phyloP scores from a whole-genome alignment of 208 protist genomes.

The Chromosphaera perkinsii region DNA sequence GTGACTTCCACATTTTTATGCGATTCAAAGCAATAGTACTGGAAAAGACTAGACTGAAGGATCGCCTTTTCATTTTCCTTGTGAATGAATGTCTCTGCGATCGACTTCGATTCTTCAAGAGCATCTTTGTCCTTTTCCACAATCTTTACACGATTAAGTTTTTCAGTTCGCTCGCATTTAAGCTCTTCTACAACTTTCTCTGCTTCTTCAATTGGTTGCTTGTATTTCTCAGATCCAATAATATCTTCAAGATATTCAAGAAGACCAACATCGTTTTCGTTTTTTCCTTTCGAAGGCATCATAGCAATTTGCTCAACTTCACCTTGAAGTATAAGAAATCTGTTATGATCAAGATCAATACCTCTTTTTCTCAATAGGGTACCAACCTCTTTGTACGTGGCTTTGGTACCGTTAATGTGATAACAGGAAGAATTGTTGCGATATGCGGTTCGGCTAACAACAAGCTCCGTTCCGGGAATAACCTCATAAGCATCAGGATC shows the following conservation, averaged over 20 bases:
- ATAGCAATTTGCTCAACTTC: conserved; percentile 99
- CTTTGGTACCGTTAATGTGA: conserved; percentile 64
- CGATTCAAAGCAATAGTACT: no score
- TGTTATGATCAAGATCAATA: conserved; percentile 99
- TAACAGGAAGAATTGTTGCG: conserved; percentile 89
- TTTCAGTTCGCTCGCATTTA: conserved; percentile 80
- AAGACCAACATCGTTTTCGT: conserved; percentile 89
- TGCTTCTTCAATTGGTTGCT: conserved; percentile 78
- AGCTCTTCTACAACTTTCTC: conserved; percentile 72
- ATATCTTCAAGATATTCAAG: conserved; percentile 99
- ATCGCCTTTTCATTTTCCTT: no score
- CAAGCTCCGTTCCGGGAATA: conserved; percentile 75
- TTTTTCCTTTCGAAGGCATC: conserved; percentile 98
- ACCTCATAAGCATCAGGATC: conserved; percentile 65
- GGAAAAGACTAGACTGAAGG: no score
- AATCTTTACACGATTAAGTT: conserved; percentile 72
- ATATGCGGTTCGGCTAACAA: conserved; percentile 80
- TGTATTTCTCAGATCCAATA: conserved; percentile 79
- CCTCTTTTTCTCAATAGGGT: conserved; percentile 81
- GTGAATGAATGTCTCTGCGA: no score
- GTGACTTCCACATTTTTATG: not conserved
- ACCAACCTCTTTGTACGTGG: conserved; percentile 59
- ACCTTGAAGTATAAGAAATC: conserved; percentile 99
- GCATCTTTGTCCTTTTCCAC: conserved; percentile 83
- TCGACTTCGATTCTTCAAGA: no score